Evolutionary conservation across 2,329 filamentous ascomycete species (phyloP).

Genomic region (Sporothrix variecibatus): DNA sequence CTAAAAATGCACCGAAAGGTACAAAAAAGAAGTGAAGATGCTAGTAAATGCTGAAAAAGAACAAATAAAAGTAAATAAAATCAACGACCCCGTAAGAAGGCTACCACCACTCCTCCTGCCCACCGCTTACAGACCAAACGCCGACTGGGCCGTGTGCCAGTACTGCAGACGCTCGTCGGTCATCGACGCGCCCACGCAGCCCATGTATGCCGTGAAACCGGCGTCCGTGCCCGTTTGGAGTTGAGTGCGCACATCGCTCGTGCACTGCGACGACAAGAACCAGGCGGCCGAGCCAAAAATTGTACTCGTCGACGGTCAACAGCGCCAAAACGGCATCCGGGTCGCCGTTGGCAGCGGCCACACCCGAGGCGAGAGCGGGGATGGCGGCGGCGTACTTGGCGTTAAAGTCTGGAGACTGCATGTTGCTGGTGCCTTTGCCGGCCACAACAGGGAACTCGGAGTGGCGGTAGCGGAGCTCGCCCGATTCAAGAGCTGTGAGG

Average conservation of each 20-base stretch:
- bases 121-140: constrained; percentile 43
- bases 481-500: constrained; percentile 72
- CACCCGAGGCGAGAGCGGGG: constrained; percentile 39
- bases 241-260: constrained; percentile 34
- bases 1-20: neutral
- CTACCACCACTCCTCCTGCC: neutral
- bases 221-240: constrained; percentile 44
- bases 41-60: neutral
- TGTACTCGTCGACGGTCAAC: constrained; percentile 52
- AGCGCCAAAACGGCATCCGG: constrained; percentile 48
- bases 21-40: constrained; percentile 16
- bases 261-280: constrained; percentile 52
- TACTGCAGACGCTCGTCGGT: constrained; percentile 41
- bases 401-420: constrained; percentile 50
- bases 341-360: constrained; percentile 37
- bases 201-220: constrained; percentile 51
- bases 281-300: constrained; percentile 58
- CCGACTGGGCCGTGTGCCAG: constrained; percentile 50
- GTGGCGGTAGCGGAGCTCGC: constrained; percentile 68
- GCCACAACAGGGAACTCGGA: constrained; percentile 59
- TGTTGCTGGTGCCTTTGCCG: constrained; percentile 69
- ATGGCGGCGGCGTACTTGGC: constrained; percentile 51
- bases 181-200: constrained; percentile 46
- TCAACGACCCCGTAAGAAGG: neutral
- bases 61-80: neutral